Percentiles rank a stretch among this genome's conserved stretches.
phyloP scores from a whole-genome alignment of 495 filamentous ascomycete genomes.

The Penicillium manginii region DNA sequence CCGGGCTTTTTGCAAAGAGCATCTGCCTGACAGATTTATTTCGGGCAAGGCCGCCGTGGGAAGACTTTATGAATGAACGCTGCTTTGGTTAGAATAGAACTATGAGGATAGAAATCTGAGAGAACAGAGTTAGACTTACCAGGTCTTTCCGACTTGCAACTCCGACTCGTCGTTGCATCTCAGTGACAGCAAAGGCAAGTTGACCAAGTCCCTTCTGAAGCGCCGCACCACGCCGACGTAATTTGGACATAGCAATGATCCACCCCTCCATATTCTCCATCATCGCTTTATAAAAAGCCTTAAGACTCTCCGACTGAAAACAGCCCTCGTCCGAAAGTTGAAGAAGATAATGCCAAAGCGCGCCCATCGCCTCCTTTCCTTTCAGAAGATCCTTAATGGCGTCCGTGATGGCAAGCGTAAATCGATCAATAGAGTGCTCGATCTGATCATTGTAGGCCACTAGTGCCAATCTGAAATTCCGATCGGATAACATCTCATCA shows the following conservation, averaged over 20 bases:
- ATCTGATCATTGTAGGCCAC: constrained; percentile 88
- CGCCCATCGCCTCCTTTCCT: constrained; percentile 74
- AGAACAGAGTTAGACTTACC: constrained; percentile 32
- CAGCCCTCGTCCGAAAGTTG: constrained; percentile 60
- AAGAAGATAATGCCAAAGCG: constrained; percentile 75
- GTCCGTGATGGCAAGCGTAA: constrained; percentile 72
- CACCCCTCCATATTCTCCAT: constrained; percentile 85
- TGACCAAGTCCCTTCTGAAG: constrained; percentile 65
- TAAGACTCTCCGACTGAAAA: constrained; percentile 46
- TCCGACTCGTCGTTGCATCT: constrained; percentile 77
- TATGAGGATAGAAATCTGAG: neutral
- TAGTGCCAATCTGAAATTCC: constrained; percentile 77
- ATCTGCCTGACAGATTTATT: constrained; percentile 27
- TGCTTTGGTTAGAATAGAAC: constrained; percentile 13
- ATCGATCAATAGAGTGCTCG: constrained; percentile 82
- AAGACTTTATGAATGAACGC: constrained; percentile 28
- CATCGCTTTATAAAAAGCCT: constrained; percentile 77
- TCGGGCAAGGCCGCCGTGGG: constrained; percentile 14
- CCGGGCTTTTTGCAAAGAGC: constrained; percentile 27
- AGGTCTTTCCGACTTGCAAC: constrained; percentile 68
- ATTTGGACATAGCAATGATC: constrained; percentile 68
- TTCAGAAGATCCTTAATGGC: constrained; percentile 76
- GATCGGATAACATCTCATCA: constrained; percentile 85
- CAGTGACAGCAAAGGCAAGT: constrained; percentile 67
- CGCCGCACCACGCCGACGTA: constrained; percentile 65